Evolutionary conservation across 2,329 filamentous ascomycete genomes (phyloP).

Genomic region (Paraphaeosphaeria minitans): DNA sequence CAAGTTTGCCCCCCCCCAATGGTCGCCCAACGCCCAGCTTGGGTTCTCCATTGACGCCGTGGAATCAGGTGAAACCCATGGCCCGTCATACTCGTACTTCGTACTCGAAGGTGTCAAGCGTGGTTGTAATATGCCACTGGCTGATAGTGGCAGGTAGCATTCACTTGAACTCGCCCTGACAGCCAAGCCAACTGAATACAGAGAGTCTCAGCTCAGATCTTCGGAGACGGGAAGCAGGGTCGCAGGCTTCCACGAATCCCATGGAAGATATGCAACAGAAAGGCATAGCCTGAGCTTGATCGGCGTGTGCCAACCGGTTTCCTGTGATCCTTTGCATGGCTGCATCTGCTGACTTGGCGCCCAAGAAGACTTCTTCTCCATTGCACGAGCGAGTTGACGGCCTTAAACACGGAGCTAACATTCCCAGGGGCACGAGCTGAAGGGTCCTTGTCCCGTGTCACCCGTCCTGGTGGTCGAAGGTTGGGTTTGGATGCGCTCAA

Average conservation of each 20-base stretch:
- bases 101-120: neutral
- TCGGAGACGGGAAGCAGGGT: neutral
- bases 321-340: neutral
- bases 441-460: neutral
- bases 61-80: neutral
- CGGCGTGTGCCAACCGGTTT: neutral
- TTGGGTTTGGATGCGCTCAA: slow-evolving; percentile 18
- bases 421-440: neutral
- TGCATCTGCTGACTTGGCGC: neutral
- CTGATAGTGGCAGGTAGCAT: neutral
- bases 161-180: neutral
- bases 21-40: neutral
- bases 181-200: neutral
- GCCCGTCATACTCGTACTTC: neutral
- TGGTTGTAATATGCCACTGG: neutral
- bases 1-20: neutral
- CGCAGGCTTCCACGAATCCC: neutral
- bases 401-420: neutral
- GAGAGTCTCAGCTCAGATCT: neutral
- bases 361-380: neutral
- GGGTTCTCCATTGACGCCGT: neutral
- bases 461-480: neutral
- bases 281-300: slow-evolving; percentile 7
- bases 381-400: neutral
- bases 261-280: slow-evolving; percentile 2